Evolutionary conservation across 495 filamentous ascomycete species (phyloP).

Genomic region (Xylaria intraflava): DNA sequence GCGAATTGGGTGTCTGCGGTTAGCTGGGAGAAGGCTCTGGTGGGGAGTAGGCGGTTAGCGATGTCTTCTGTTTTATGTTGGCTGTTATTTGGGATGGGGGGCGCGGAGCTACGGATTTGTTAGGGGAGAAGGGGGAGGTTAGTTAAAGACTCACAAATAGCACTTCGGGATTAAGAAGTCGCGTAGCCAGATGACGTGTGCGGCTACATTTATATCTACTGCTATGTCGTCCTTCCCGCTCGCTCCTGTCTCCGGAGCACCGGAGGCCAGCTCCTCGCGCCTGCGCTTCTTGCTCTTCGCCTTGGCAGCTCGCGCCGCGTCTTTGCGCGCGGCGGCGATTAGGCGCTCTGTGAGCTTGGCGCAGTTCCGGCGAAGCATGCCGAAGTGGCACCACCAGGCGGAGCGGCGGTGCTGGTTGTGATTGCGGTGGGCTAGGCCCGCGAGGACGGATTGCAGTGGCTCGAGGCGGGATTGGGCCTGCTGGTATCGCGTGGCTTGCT

Average conservation of each 20-base stretch:
- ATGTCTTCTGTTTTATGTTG: no score
- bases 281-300: conserved; percentile 12
- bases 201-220: not conserved
- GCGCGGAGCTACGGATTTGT: no score
- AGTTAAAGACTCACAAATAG: conserved; percentile 24
- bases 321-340: conserved; percentile 10
- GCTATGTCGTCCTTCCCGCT: not conserved
- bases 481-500: not conserved
- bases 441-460: conserved; percentile 42
- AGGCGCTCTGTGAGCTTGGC: conserved; percentile 44
- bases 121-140: not conserved
- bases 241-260: not conserved
- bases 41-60: no score
- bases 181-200: conserved; percentile 30
- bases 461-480: conserved; percentile 21
- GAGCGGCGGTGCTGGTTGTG: conserved; percentile 69
- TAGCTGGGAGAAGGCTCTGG: conserved; percentile 60
- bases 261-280: conserved; percentile 8
- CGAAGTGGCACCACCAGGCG: conserved; percentile 68
- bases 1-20: conserved; percentile 67
- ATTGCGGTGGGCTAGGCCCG: conserved; percentile 68
- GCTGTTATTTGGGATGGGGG: no score
- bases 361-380: conserved; percentile 57
- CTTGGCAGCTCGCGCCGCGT: conserved; percentile 6
- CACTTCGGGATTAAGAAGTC: conserved; percentile 26